phyloP scores from a whole-genome alignment of 176 grass and related monocot genomes.

The Saccharum officinarum region DNA sequence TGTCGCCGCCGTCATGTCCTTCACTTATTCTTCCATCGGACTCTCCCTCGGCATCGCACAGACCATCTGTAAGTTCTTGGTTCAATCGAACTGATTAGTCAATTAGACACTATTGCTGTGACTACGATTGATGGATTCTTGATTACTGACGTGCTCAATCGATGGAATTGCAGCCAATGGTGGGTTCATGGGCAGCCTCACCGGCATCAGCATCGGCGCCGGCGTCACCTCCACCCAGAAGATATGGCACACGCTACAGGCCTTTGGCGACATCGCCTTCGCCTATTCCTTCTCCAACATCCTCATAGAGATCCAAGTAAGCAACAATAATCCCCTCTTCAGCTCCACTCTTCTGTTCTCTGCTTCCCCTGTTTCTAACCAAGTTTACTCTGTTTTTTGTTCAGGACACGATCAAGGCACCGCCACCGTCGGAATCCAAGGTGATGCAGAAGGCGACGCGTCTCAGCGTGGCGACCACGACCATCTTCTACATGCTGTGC shows the following conservation, averaged over 20 bases:
- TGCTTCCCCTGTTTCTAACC: not conserved
- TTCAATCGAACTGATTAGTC: not conserved
- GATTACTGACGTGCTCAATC: not conserved
- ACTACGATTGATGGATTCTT: not conserved
- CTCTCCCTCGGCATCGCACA: slow-evolving; percentile 41
- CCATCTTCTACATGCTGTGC: slow-evolving; percentile 59
- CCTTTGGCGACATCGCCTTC: slow-evolving; percentile 56
- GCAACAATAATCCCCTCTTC: not conserved
- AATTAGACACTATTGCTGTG: not conserved
- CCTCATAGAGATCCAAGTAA: slow-evolving; percentile 49
- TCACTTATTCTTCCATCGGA: slow-evolving; percentile 44
- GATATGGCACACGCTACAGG: slow-evolving; percentile 34
- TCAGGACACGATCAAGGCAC: slow-evolving; percentile 53
- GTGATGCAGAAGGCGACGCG: slow-evolving; percentile 58
- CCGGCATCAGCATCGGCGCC: slow-evolving; percentile 37
- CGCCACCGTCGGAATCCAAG: slow-evolving; percentile 51
- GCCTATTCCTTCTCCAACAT: slow-evolving; percentile 51
- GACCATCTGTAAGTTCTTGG: slow-evolving; percentile 20
- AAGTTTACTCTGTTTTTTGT: not conserved
- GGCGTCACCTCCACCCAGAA: slow-evolving; percentile 23
- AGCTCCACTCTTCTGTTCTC: not conserved
- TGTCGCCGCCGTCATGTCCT: slow-evolving; percentile 50
- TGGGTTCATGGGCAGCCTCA: slow-evolving; percentile 34
- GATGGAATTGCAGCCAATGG: not conserved
- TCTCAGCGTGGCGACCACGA: slow-evolving; percentile 33